Evolutionary conservation across 2,329 filamentous ascomycete genomes (phyloP), one percentile per base, ranked within the genome.

Genomic region (Arachnomyces sp.): DNA sequence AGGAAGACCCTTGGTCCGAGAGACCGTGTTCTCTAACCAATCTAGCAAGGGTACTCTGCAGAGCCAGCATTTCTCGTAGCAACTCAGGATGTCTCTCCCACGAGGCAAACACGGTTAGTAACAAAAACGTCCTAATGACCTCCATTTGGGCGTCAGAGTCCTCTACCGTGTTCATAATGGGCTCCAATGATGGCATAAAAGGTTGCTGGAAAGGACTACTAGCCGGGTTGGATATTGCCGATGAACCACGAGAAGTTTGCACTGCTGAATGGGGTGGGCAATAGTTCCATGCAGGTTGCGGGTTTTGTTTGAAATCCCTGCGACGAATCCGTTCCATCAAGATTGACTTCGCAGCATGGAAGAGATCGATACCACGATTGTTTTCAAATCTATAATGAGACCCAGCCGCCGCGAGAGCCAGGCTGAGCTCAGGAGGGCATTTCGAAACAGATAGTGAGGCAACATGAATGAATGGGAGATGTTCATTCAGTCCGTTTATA

Each of bases 61-160:
- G 68, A 1, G 72, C 71, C 17, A 78, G 63, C 8, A 75, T 74
- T 52, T 78, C 74, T 39, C 71, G 66, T n/a, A 76, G 55, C 7
- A 78, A 65, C 38, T 75, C 72, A 13, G 69, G 70, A 45, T 77
- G 75, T 48, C 71, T 69, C 39, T 74, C 73, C 75, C 75, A 79
- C 0, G 75, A 77, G 9, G 74, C 74, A 53, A 77, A 72, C 0
- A 74, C 74, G 41, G 76, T 77, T n/a, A 78, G 62, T 3, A 74
- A 55, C 7, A 73, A 49, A 16, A 74, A 67, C 0, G 71, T 70
- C 38, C 69, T 66, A 31, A 73, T 69, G 5, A 70, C 65, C 47
- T 72, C 68, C 60, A 72, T 69, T 37, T 67, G 63, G 17, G 66
- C 65, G 49, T 68, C 65, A 11, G 63, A 65, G 44, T 70, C 67